Evolutionary conservation across 768 basidiomycete species (phyloP).

Genomic region (Roridomyces roridus): DNA sequence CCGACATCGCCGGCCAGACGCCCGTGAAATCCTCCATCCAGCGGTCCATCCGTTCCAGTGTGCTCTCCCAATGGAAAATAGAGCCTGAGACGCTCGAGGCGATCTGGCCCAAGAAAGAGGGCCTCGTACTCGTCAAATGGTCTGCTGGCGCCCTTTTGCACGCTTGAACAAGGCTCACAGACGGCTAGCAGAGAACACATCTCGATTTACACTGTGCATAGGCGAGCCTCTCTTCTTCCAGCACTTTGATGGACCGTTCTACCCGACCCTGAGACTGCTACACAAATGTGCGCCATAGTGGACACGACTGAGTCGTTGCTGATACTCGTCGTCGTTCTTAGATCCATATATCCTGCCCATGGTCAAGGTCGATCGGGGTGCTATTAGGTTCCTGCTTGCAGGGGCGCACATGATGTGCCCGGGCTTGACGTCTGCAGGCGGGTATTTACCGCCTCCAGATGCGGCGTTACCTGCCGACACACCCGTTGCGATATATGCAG

Average conservation of each 20-base stretch:
- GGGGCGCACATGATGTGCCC: conserved; percentile 98
- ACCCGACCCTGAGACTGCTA: conserved; percentile 85
- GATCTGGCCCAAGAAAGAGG: conserved; percentile 99
- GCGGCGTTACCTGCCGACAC: conserved; percentile 70
- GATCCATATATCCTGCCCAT: conserved; percentile 91
- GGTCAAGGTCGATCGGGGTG: conserved; percentile 93
- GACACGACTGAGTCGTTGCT: neutral
- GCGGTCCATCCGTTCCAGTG: conserved; percentile 78
- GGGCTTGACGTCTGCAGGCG: conserved; percentile 92
- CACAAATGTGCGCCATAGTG: conserved; percentile 81
- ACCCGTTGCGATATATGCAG: conserved; percentile 91
- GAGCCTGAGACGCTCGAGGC: conserved; percentile 83
- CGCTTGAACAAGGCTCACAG: conserved; percentile 21
- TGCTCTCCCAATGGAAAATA: conserved; percentile 86
- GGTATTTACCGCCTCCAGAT: conserved; percentile 80
- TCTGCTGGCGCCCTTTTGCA: conserved; percentile 41
- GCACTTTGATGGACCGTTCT: conserved; percentile 93
- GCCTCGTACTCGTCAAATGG: conserved; percentile 94
- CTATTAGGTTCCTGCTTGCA: conserved; percentile 94
- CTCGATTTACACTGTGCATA: conserved; percentile 88
- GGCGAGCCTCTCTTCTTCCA: conserved; percentile 94
- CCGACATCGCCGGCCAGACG: conserved; percentile 89
- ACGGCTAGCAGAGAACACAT: conserved; percentile 88
- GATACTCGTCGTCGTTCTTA: conserved; percentile 39
- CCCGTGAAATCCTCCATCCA: conserved; percentile 94